A percentile compares a stretch with the other conserved stretches of the same genome.
phyloP scores from a whole-genome alignment of 2,329 filamentous ascomycete genomes.

The Penicillium italicum region DNA sequence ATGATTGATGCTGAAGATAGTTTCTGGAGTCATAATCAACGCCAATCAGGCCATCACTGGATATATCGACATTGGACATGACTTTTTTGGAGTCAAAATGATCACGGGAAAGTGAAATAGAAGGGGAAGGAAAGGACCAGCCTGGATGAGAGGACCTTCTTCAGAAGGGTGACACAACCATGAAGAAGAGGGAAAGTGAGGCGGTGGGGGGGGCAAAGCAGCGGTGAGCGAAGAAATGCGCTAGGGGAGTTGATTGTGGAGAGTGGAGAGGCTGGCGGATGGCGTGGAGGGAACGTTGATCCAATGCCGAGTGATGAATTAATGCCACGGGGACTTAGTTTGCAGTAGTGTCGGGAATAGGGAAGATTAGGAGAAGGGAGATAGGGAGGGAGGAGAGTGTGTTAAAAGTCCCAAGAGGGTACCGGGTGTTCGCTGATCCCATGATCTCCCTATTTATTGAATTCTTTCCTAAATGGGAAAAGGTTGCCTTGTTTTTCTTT shows the following conservation, averaged over 20 bases:
- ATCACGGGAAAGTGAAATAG: conserved; percentile 28
- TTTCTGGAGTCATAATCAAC: conserved; percentile 48
- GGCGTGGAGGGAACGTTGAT: background rate
- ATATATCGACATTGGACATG: conserved; percentile 47
- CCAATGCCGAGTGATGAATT: background rate
- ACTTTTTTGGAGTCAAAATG: conserved; percentile 30
- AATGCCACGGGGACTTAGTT: background rate
- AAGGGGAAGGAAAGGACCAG: conserved; percentile 29
- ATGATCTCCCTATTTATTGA: conserved; percentile 5
- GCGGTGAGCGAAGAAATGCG: conserved; percentile 43
- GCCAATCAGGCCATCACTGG: conserved; percentile 45
- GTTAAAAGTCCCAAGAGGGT: no score
- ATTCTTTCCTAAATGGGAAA: conserved; percentile 3
- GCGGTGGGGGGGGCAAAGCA: conserved; percentile 45
- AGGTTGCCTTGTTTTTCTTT: background rate
- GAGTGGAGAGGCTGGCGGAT: conserved; percentile 21
- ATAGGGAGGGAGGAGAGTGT: no score
- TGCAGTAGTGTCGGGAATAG: background rate
- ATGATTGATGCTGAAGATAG: conserved; percentile 42
- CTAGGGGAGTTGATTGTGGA: conserved; percentile 34
- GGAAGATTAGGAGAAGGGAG: background rate
- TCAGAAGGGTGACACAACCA: conserved; percentile 27
- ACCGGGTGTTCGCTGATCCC: no score
- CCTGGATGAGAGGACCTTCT: conserved; percentile 31
- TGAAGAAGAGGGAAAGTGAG: conserved; percentile 25